phyloP scores from a whole-genome alignment of 345 rosid species.

The Eutrema yunnanense region DNA sequence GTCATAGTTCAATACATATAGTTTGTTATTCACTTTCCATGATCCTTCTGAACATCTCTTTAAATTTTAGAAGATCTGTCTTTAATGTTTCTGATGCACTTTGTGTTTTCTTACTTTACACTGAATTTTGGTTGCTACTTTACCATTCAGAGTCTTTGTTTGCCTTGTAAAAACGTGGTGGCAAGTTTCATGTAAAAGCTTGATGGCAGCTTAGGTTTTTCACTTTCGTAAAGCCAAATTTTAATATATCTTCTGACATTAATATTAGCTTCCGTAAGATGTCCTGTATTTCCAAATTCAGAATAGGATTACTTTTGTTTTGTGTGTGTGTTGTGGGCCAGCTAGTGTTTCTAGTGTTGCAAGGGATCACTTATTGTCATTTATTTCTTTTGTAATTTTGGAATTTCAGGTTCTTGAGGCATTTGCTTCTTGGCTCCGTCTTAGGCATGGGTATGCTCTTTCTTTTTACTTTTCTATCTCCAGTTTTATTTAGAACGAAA shows the following conservation, averaged over 20 bases:
- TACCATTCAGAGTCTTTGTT: neutral
- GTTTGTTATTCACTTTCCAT: neutral
- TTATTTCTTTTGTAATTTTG: conserved; percentile 10
- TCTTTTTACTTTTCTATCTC: conserved; percentile 4
- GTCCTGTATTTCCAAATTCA: neutral
- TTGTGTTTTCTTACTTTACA: neutral
- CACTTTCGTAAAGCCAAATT: neutral
- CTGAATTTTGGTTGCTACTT: neutral
- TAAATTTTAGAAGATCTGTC: neutral
- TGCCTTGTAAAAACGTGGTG: conserved; percentile 1
- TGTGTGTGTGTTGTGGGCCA: conserved; percentile 1
- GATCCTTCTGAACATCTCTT: neutral
- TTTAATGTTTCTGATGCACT: neutral
- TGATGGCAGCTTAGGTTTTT: conserved; percentile 8
- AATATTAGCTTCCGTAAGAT: neutral
- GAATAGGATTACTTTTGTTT: neutral
- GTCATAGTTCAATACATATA: neutral
- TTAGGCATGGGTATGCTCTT: conserved; percentile 69
- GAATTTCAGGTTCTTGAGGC: conserved; percentile 92
- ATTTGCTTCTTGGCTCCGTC: conserved; percentile 96
- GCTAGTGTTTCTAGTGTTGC: conserved; percentile 14
- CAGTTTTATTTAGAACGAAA: neutral
- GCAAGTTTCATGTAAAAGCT: conserved; percentile 3
- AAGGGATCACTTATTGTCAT: conserved; percentile 9
- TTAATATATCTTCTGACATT: neutral